Conservation (phyloP, 345 rosid species). For the Pugionium cornutum region DNA sequence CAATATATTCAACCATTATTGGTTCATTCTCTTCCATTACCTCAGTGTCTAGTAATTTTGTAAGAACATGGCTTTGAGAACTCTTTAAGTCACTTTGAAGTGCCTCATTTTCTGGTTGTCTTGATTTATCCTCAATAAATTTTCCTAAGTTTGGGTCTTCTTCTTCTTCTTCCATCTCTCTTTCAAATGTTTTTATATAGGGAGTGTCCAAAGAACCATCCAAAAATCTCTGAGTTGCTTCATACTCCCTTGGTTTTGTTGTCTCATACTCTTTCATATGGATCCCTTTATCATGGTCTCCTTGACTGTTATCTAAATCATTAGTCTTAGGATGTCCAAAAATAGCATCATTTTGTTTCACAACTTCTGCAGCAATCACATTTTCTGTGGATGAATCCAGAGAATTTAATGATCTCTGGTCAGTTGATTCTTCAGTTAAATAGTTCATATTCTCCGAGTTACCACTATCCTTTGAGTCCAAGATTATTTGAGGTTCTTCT, state of each 20-base stretch:
- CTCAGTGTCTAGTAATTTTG: slow-evolving; percentile 11
- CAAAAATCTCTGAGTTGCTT: slow-evolving; percentile 14
- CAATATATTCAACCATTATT: not conserved
- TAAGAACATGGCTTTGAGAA: slow-evolving; percentile 19
- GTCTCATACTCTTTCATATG: slow-evolving; percentile 3
- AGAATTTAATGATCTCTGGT: slow-evolving; percentile 9
- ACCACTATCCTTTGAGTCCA: slow-evolving; percentile 1
- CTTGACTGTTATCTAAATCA: slow-evolving; percentile 8
- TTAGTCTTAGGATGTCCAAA: slow-evolving; percentile 21
- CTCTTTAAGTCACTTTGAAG: not conserved
- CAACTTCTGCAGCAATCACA: slow-evolving; percentile 22
- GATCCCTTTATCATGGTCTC: slow-evolving; percentile 22
- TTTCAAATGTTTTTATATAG: slow-evolving; percentile 9
- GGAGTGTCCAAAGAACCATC: slow-evolving; percentile 26
- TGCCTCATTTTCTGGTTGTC: slow-evolving; percentile 6
- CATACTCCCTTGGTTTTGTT: not conserved
- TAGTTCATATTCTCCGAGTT: slow-evolving; percentile 5
- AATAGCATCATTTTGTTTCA: slow-evolving; percentile 10
- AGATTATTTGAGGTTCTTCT: slow-evolving; percentile 36
- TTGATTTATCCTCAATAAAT: slow-evolving; percentile 3
- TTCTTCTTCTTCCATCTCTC: slow-evolving; percentile 12
- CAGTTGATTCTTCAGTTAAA: not conserved
- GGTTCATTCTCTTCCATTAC: slow-evolving; percentile 16
- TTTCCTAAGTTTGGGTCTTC: not conserved
- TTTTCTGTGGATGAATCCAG: slow-evolving; percentile 9